Conservation (phyloP, 108 stramenopile genomes). For the Mayamaea pseudoterrestris region DNA sequence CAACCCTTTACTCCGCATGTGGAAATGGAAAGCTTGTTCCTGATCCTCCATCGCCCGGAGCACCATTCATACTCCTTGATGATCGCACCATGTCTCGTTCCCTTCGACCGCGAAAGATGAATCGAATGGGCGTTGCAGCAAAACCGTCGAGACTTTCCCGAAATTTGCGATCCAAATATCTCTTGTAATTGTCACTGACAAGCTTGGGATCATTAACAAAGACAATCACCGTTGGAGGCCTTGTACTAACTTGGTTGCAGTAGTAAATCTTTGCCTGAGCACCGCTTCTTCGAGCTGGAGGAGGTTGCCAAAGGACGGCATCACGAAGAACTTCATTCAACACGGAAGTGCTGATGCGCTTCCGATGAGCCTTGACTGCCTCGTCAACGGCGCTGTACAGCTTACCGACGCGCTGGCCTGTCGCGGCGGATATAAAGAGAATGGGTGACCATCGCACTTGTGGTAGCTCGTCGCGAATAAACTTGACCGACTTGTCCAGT, state of each 20-base stretch:
- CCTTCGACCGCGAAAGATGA: conserved; percentile 89
- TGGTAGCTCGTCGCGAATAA: conserved; percentile 78
- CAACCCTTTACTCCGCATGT: conserved; percentile 65
- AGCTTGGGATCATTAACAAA: conserved; percentile 91
- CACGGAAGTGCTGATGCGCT: conserved; percentile 82
- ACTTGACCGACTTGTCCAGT: conserved; percentile 74
- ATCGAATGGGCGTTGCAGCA: conserved; percentile 90
- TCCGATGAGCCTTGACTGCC: conserved; percentile 74
- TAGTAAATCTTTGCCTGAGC: conserved; percentile 91
- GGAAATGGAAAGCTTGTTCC: conserved; percentile 78
- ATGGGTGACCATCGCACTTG: conserved; percentile 92
- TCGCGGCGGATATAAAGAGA: conserved; percentile 88
- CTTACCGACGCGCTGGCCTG: conserved; percentile 92
- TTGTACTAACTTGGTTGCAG: conserved; percentile 83
- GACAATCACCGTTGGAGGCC: conserved; percentile 90
- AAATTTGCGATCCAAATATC: conserved; percentile 94
- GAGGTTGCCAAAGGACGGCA: conserved; percentile 92
- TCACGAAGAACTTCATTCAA: conserved; percentile 95
- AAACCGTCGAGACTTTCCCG: conserved; percentile 88
- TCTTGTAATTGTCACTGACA: conserved; percentile 86
- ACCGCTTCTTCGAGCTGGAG: conserved; percentile 78
- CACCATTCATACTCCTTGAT: conserved; percentile 64
- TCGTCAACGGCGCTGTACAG: conserved; percentile 82
- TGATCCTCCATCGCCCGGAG: conserved; percentile 68
- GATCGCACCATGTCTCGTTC: conserved; percentile 63